Base-by-base conservation (phyloP, 2,329 filamentous ascomycete species). In the Aspergillus floridensis region DNA sequence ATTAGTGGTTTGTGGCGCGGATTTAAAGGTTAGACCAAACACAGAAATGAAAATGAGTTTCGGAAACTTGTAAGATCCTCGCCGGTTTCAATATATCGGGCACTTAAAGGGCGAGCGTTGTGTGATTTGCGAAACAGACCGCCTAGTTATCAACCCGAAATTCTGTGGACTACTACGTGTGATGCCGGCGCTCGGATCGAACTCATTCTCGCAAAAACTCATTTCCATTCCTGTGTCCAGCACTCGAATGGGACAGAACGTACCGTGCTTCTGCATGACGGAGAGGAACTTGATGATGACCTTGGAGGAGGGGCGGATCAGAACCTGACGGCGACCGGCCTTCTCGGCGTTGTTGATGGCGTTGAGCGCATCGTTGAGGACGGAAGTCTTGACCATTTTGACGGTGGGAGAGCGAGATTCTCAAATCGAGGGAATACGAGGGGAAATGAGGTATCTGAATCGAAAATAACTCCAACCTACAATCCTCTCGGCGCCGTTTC, bases 291-390 rank as follows among this genome's bases (percentile, higher is more conserved):
- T 98, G 86, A 96, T 84, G 76, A 99, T 99, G 86, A 99, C 95
- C 91, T 99, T 99, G 82, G 95, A 98, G 81, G 87, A 90, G 74
- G 96, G 95, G 77, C 93, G 89, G 87, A 99, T 97, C 81, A 99
- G 78, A 79, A 98, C 95, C 86, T 99, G 95, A 79, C 95, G 93
- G 90, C 98, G 98, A 85, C 95, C 95, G 74, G 91, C 86, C 90
- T 99, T 98, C 88, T 99, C 96, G 86, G 95, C 95, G 83, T 99
- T 99, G 92, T 99, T 99, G 90, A 99, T 98, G 86, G 88, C 86
- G 82, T 96, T 96, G 77, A 97, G 90, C 80, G 91, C 92, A 89
- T 99, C 95, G 88, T 98, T 96, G 82, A 99, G 93, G 78, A 98
- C 95, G 81, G 92, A 96, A 77, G 95, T 98, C 86, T 91, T 92